Conservation (phyloP, 2,329 filamentous ascomycete species). For the Claviceps purpurea region DNA sequence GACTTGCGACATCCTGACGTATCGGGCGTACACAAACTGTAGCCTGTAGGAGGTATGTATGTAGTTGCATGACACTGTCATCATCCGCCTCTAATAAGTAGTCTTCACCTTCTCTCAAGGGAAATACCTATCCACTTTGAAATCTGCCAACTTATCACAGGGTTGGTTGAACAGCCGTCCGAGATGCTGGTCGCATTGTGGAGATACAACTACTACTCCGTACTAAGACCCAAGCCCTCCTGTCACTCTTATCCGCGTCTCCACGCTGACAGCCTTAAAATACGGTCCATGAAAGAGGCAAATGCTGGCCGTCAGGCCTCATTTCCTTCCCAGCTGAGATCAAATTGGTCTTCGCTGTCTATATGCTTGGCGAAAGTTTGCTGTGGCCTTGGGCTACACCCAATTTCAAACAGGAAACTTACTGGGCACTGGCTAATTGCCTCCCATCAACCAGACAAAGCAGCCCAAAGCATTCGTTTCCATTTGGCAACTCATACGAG, state of each 20-base stretch:
- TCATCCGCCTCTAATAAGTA: too few relatives aligned
- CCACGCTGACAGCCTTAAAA: neutral
- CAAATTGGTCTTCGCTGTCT: neutral
- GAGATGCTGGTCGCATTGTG: neutral
- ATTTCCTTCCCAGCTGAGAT: neutral
- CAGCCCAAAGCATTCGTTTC: neutral
- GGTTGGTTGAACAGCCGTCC: neutral
- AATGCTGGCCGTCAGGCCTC: neutral
- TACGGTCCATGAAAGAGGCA: neutral
- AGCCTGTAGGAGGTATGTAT: neutral
- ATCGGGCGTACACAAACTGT: neutral
- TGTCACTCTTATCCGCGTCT: neutral
- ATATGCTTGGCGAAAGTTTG: too few relatives aligned
- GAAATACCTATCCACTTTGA: constrained; percentile 2
- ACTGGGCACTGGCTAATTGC: neutral
- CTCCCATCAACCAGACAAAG: neutral
- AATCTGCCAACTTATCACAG: neutral
- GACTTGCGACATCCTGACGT: constrained; percentile 1
- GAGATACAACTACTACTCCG: neutral
- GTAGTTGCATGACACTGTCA: neutral
- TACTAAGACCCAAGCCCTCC: neutral
- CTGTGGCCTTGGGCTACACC: neutral
- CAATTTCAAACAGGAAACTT: neutral
- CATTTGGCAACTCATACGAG: neutral
- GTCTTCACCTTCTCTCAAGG: neutral